Evolutionary conservation across 1,139 yeast genomes (phyloP).

Genomic region (Eremothecium gossypii): DNA sequence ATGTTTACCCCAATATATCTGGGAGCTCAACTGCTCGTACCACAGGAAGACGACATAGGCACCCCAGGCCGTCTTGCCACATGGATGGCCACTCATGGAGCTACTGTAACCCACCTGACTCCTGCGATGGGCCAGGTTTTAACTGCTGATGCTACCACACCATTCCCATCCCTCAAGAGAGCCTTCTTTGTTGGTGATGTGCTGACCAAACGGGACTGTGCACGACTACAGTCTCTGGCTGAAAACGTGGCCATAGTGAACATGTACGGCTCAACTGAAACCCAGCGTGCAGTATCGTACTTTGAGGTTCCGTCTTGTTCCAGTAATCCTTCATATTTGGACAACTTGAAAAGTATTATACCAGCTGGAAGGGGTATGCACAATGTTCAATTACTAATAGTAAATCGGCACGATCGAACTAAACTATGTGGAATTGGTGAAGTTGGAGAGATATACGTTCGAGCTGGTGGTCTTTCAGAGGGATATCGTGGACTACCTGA

Average conservation of each 20-base stretch:
- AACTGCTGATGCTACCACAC: slow-evolving; percentile 91
- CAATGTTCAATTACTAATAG: slow-evolving; percentile 88
- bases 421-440: slow-evolving; percentile 98
- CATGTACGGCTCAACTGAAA: slow-evolving; percentile 99
- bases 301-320: slow-evolving; percentile 75
- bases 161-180: slow-evolving; percentile 79
- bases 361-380: slow-evolving; percentile 98
- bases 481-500: slow-evolving; percentile 92
- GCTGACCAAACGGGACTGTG: slow-evolving; percentile 91
- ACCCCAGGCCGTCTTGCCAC: slow-evolving; percentile 96
- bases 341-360: slow-evolving; percentile 85
- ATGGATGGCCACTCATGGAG: slow-evolving; percentile 90
- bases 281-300: slow-evolving; percentile 94
- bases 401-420: slow-evolving; percentile 76
- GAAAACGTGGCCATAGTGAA: slow-evolving; percentile 84
- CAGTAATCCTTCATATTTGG: slow-evolving; percentile 63
- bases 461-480: slow-evolving; percentile 97
- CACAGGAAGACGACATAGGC: slow-evolving; percentile 95
- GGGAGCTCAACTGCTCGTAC: slow-evolving; percentile 88
- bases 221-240: slow-evolving; percentile 84
- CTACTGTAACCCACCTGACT: slow-evolving; percentile 93
- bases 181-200: slow-evolving; percentile 99
- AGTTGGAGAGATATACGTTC: slow-evolving; percentile 94
- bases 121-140: slow-evolving; percentile 99
- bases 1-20: slow-evolving; percentile 95